Evolutionary conservation across 192 early-diverging fungal species (phyloP), one percentile per base, ranked within the genome.

Genomic region (Linnemannia elongata): DNA sequence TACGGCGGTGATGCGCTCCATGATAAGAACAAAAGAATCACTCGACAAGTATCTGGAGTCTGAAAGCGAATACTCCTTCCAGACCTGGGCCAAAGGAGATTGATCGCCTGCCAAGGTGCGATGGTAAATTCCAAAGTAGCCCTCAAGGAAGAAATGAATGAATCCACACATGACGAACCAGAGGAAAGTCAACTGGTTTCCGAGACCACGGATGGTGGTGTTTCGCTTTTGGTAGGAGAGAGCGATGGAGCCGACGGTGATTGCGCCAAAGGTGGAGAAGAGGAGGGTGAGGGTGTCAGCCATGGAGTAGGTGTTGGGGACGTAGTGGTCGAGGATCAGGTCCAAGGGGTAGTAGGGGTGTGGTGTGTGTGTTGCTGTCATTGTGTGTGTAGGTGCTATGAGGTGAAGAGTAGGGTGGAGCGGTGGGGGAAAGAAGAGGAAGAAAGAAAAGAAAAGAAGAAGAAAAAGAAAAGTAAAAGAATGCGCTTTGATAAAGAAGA

Each of bases 1-100:
- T 94, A 97, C 94, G 42, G 95, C 95, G 36, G 98, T 99, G 70
- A 98, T 94, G 27, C 91, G 90, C 90, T 99, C 98, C 93, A 98
- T 95, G 79, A 95, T 92, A 35, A 95, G 84, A 5, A 97, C 94
- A 77, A 97, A 95, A 12, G 94, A 90, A 74, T 99, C 98, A 68
- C 90, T 91, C 38, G 92, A 91, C 91, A 98, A 89, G 87, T 99
- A 99, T 49, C 97, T 89, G 30, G 97, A 97, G 88, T 99, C 98
- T 49, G 93, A 92, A 77, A 93, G 90, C 1, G 96, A 84, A 89
- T 99, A 99, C 89, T 99, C 97, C 90, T 97, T 97, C 96, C 96
- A 99, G 76, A 97, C 77, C 55, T 97, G 92, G 10, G 92, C 96
- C 49, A 97, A 66, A 8, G 96, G 76, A 35, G 78, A 87, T 71